Base-by-base conservation (phyloP, 148 eudicot species). In the Vaccinium vitisidaea region DNA sequence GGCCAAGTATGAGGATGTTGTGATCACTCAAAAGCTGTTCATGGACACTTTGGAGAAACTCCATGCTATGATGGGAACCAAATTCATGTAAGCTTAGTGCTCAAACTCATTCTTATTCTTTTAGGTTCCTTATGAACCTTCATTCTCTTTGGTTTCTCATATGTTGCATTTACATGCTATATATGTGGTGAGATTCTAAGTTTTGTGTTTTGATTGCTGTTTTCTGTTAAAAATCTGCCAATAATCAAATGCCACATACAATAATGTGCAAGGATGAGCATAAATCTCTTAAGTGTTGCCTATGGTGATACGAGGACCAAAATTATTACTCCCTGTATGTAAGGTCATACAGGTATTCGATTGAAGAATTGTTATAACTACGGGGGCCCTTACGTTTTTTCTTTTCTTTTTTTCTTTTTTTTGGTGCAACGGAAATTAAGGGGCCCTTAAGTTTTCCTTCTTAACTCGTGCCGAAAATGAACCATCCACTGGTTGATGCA, bases 31-130 rank as follows among this genome's bases (percentile, higher is more conserved):
- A 25, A 89, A 87, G 82, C 92, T 93, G 30, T 97, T 97, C 81
- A 88, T 91, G 92, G 91, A 89, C 63, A 89, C 96, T 81, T 81
- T 97, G 52, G 88, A 92, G 89, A 95, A 93, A 84, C 94, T 94
- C 59, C 98, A 97, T 90, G 87, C 90, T 86, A 71, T 87, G 2
- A 92, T 97, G 99, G 94, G 94, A 67, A 92, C 98, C 84, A 97
- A 95, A 80, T 97, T 97, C 90, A 94, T 93, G 99, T 97, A 88
- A 85, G 89, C 65, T 39, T 30, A 6, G 25, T 61, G 48, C 14
- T 14, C 61, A 50, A 4, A 63, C 11, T 46, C 14, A 3, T 11
- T 4, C 19, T 27, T 30, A 8, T 2, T 78, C 70, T 21, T 84
- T 46, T 23, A 6, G 19, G 3, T 1, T 27, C 54, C 25, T 21